Percentiles rank a stretch among this genome's conserved stretches.
phyloP scores from a whole-genome alignment of 1,139 yeast genomes.

The Kluyveromyces sp. region DNA sequence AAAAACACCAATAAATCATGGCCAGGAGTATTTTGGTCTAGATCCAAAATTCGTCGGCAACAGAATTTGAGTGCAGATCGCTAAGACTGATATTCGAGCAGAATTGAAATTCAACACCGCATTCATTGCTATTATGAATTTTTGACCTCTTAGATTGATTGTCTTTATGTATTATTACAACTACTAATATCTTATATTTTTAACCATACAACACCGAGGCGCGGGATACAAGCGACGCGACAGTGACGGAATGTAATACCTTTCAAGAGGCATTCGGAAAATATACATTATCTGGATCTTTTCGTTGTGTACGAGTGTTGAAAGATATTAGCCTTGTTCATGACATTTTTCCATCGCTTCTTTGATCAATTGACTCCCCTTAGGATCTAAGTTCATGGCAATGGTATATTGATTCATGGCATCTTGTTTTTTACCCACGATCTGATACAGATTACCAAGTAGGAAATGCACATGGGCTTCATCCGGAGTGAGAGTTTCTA shows the following conservation, averaged over 20 bases:
- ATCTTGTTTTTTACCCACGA: constrained; percentile 62
- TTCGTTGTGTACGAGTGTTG: too few species aligned
- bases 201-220: too few species aligned
- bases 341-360: constrained; percentile 64
- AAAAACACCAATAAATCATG: constrained; percentile 20
- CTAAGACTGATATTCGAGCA: background rate
- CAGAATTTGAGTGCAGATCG: constrained; percentile 7
- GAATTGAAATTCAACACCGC: background rate
- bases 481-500: constrained; percentile 78
- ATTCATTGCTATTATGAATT: background rate
- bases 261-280: too few species aligned
- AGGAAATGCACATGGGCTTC: constrained; percentile 91
- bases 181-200: background rate
- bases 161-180: constrained; percentile 2
- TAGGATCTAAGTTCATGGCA: constrained; percentile 89
- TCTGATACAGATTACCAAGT: constrained; percentile 79
- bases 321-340: constrained; percentile 20
- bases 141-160: background rate
- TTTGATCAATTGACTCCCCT: constrained; percentile 79
- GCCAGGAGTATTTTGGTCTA: constrained; percentile 12
- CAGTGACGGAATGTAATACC: too few species aligned
- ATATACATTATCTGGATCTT: too few species aligned
- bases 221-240: too few species aligned
- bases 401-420: constrained; percentile 85
- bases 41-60: constrained; percentile 12